Evolutionary conservation across 306 rosid genomes (phyloP).

Genomic region (Sesbania bispinosa): DNA sequence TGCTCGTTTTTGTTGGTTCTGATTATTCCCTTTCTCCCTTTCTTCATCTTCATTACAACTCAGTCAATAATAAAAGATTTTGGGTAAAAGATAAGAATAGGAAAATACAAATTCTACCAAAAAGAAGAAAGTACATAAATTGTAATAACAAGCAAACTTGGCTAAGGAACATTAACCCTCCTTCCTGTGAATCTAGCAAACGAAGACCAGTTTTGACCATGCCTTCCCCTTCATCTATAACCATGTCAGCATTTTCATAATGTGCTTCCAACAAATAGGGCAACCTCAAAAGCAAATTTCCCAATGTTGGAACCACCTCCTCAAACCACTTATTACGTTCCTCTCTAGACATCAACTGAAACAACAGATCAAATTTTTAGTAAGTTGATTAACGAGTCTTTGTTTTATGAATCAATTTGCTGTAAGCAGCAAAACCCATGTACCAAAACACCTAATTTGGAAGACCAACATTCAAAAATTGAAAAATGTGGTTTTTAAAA

Average conservation of each 20-base stretch:
- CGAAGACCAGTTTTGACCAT: conserved; percentile 55
- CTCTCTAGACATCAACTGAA: conserved; percentile 62
- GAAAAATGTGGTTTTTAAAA: too few relatives aligned
- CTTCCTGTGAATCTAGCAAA: conserved; percentile 58
- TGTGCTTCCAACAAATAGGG: conserved; percentile 77
- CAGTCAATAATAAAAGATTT: background rate
- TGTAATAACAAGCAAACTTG: conserved; percentile 49
- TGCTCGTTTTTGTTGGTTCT: too few relatives aligned
- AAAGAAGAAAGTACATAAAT: background rate
- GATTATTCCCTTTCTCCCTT: too few relatives aligned
- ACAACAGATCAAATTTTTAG: too few relatives aligned
- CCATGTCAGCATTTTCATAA: conserved; percentile 47
- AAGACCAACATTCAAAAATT: too few relatives aligned
- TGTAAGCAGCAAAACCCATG: too few relatives aligned
- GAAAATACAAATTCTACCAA: background rate
- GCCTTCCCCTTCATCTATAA: conserved; percentile 29
- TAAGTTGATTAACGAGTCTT: too few relatives aligned
- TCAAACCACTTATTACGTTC: conserved; percentile 68
- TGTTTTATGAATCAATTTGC: too few relatives aligned
- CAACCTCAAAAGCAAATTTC: conserved; percentile 61
- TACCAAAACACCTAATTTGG: too few relatives aligned
- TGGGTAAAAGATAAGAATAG: background rate
- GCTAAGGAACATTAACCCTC: conserved; percentile 69
- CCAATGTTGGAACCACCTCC: conserved; percentile 69
- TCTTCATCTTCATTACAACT: too few relatives aligned